Base-by-base conservation (phyloP, 768 basidiomycete genomes). In the Amanita polypyramis region DNA sequence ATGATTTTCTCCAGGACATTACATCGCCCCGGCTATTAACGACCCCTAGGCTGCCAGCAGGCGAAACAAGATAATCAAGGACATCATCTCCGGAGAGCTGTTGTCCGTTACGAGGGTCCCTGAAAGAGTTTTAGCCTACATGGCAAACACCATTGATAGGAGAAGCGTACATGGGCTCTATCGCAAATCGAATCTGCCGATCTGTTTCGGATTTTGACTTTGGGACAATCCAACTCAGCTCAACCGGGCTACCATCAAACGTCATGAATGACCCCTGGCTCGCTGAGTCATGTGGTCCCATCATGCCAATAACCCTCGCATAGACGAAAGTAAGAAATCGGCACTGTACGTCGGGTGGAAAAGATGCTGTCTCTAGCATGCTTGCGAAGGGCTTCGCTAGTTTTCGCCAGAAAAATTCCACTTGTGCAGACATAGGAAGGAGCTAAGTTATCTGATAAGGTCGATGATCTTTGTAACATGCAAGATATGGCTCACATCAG, bases 201-300 rank as follows among this genome's bases (percentile, higher is more conserved):
- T 46, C 35, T 3, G 10, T 50, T 38, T 50, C 29, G 8, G 54
- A 50, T 27, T 45, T 36, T 32, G 56, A 37, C 42, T 54, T 58
- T 23, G 63, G 63, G 34, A 62, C 56, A 1, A 63, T 57, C 63
- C 63, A 65, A 40, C 63, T 65, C 19, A 65, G 45, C 52, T 65
- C 63, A 10, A 61, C 60, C 3, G 63, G 63, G 48, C 62, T 59
- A 14, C 62, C 62, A 38, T 65, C 63, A 44, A 57, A 56, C 37
- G 63, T 65, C 62, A 65, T 63, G 47, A 61, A 40, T 5, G 61
- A 58, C 10, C 54, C 56, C 37, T 58, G 47, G 30, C 58, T 58
- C 4, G 45, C 15, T 14, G 42, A 40, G 20, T 60, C 56, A 4
- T 51, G 39, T 5, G 63, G 61, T 17, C 62, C 61, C 61, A 65